Percentiles rank a stretch among this genome's conserved stretches.
phyloP scores from a whole-genome alignment of 495 filamentous ascomycete species.

The Aspergillus avenaceus region DNA sequence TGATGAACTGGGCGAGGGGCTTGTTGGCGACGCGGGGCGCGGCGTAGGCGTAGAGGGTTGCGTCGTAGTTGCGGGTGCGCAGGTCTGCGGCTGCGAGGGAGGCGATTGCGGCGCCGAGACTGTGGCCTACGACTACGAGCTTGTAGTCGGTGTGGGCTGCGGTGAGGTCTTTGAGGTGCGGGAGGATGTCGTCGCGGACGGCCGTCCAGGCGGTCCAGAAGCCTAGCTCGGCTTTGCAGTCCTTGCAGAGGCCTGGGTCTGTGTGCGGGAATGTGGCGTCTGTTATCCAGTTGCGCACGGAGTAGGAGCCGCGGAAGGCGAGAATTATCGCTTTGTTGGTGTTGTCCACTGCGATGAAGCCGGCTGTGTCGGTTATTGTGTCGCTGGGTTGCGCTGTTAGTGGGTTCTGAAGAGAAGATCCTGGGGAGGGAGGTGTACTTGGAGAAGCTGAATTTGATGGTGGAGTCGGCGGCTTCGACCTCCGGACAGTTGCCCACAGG shows the following conservation, averaged over 20 bases:
- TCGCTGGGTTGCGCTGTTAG: conserved; percentile 34
- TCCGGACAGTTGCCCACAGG: conserved; percentile 49
- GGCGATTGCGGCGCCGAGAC: conserved; percentile 59
- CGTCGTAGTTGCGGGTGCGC: conserved; percentile 36
- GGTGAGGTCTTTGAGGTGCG: conserved; percentile 27
- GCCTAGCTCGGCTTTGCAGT: conserved; percentile 47
- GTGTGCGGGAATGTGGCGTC: conserved; percentile 43
- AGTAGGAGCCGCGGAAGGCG: conserved; percentile 61
- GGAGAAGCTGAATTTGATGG: conserved; percentile 53
- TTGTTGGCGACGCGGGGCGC: conserved; percentile 59
- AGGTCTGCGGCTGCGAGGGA: conserved; percentile 56
- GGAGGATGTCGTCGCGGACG: conserved; percentile 32
- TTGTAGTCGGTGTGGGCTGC: conserved; percentile 43
- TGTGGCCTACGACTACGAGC: conserved; percentile 58
- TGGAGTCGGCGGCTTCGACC: conserved; percentile 48
- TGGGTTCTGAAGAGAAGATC: neutral
- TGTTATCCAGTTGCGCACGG: conserved; percentile 62
- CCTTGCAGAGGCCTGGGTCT: conserved; percentile 40
- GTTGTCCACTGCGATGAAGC: conserved; percentile 60
- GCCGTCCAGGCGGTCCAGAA: conserved; percentile 52
- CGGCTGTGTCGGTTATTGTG: conserved; percentile 54
- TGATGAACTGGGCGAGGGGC: conserved; percentile 50
- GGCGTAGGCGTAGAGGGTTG: conserved; percentile 60
- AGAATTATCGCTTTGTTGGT: conserved; percentile 57
- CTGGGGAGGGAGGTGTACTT: conserved; percentile 35